Base-by-base conservation (phyloP, 768 basidiomycete species). In the Rhodotorula babjevae region DNA sequence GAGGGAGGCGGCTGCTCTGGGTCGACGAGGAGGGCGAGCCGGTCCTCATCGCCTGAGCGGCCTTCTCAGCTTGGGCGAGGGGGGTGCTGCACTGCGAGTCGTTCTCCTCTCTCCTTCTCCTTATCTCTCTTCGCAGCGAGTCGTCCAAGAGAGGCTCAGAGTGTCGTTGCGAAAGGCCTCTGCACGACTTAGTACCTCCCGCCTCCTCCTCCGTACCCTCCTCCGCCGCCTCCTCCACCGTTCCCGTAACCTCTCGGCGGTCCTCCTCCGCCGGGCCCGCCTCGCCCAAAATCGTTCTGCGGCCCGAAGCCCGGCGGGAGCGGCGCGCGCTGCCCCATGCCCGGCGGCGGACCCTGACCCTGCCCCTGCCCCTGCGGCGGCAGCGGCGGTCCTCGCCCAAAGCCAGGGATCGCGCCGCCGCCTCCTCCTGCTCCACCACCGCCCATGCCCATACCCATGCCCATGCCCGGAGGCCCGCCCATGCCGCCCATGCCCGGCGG, bases 11-110 rank as follows among this genome's bases (percentile, higher is more conserved):
- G 59, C 33, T 71, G 5, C 46, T 63, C 12, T 71, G 70, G 70
- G 61, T 71, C 46, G 65, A 71, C 27, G 70, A 71, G 52, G 16
- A 33, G 33, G 67, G 72, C n/a, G 23, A 42, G 44, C 44, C 49
- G 27, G 68, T 67, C n/a, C 53, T 55, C 29, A 29, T 55, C 12
- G 53, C 53, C 3, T 55, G 53, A 55, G 27, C 14, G 29, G 9
- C 36, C 9, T 36, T 36, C 36, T 36, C 36, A 36, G 9, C 36
- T 36, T 6, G 53, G 1, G 53, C 27, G 50, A 23, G 50, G 2
- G 49, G 8, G 4, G 1, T 23, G 11, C 50, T 21, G 50, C 4
- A 25, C 1, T 23, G 50, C 11, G 50, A 25, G 50, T 3, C 2
- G 23, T 50, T 46, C 44, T 18, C 14, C 21, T 25, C 14, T 25